Conservation (phyloP, 2,329 filamentous ascomycete genomes). For the Mycocentrospora acerina region DNA sequence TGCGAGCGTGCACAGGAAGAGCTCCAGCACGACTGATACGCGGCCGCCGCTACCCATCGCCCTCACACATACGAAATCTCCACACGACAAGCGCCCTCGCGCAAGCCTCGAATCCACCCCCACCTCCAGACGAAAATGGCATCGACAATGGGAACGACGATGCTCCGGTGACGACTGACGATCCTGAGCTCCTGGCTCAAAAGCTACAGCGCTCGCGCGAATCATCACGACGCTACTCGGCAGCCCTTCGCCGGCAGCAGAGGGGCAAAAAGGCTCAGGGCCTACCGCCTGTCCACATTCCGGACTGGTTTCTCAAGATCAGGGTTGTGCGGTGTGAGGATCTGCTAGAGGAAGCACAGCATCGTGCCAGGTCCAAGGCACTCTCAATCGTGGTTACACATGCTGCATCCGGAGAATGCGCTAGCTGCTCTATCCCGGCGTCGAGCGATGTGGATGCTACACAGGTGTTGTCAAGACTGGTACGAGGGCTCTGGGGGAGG, state of each 20-base stretch:
- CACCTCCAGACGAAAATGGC: slow-evolving; percentile 30
- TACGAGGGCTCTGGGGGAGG: slow-evolving; percentile 25
- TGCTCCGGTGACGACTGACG: slow-evolving; percentile 26
- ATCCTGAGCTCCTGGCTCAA: slow-evolving; percentile 37
- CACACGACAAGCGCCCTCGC: slow-evolving; percentile 35
- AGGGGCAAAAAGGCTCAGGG: slow-evolving; percentile 35
- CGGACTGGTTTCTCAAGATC: slow-evolving; percentile 57
- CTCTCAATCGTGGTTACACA: slow-evolving; percentile 27
- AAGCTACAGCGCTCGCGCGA: slow-evolving; percentile 41
- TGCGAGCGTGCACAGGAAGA: slow-evolving; percentile 43
- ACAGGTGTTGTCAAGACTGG: slow-evolving; percentile 24
- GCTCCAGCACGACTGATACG: slow-evolving; percentile 40
- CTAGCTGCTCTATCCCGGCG: slow-evolving; percentile 22
- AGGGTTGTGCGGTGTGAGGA: slow-evolving; percentile 51
- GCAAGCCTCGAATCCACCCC: slow-evolving; percentile 28
- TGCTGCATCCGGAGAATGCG: slow-evolving; percentile 26
- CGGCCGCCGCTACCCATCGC: slow-evolving; percentile 38
- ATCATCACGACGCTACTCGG: slow-evolving; percentile 35
- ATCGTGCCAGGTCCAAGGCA: slow-evolving; percentile 11
- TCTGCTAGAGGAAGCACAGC: slow-evolving; percentile 7
- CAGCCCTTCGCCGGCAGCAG: slow-evolving; percentile 37
- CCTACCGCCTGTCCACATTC: slow-evolving; percentile 51
- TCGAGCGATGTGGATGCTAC: slow-evolving; percentile 19
- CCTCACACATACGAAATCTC: slow-evolving; percentile 34
- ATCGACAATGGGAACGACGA: slow-evolving; percentile 20